Evolutionary conservation across 2,329 filamentous ascomycete genomes (phyloP).

Genomic region (Scedosporium apiospermum): DNA sequence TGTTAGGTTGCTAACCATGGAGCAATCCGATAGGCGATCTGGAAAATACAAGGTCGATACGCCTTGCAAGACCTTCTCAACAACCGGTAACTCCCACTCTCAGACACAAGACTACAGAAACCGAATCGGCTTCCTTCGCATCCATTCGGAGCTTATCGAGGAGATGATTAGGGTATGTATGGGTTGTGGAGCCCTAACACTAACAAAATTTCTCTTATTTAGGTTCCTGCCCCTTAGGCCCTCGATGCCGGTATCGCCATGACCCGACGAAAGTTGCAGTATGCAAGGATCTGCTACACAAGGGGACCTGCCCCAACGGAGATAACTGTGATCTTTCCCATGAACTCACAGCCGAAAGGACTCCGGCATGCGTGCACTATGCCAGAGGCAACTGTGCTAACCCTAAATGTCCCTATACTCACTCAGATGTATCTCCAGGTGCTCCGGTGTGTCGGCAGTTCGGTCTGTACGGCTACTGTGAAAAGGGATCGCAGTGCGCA

Average conservation of each 20-base stretch:
- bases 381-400: conserved; percentile 86
- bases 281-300: conserved; percentile 79
- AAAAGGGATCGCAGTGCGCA: conserved; percentile 65
- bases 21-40: conserved; percentile 29
- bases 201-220: conserved; percentile 29
- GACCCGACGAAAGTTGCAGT: conserved; percentile 79
- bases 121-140: background rate
- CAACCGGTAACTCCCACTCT: conserved; percentile 53
- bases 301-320: conserved; percentile 67
- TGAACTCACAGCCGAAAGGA: conserved; percentile 71
- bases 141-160: background rate
- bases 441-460: conserved; percentile 79
- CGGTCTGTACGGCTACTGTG: conserved; percentile 80
- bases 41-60: conserved; percentile 59
- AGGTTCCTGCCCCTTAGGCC: conserved; percentile 83
- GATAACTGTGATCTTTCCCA: conserved; percentile 85
- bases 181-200: conserved; percentile 17
- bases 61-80: conserved; percentile 63
- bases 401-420: conserved; percentile 74
- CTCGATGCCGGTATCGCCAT: conserved; percentile 71
- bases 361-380: conserved; percentile 83
- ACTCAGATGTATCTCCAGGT: conserved; percentile 66
- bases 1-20: conserved; percentile 26
- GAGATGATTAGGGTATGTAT: conserved; percentile 1
- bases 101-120: conserved; percentile 16